A percentile compares a stretch with the other conserved stretches of the same genome.
These are phyloP conservation scores for Abelmoschus esculentus DNA, from an alignment of 345 rosid genomes.

Conservation along the genomic window DNA sequence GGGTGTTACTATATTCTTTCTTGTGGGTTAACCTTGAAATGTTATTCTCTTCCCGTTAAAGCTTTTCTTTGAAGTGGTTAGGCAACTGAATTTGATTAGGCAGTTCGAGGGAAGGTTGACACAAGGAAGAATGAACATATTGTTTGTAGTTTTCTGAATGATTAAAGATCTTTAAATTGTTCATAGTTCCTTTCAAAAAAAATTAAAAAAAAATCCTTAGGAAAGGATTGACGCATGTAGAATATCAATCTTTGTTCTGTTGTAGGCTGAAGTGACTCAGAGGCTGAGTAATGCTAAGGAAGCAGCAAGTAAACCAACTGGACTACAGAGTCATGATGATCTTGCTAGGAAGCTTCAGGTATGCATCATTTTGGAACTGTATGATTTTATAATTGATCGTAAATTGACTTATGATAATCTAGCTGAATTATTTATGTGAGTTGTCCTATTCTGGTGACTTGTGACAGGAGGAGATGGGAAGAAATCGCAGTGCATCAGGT, in stretches of 20 bases:
- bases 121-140: not conserved
- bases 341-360: constrained; percentile 97
- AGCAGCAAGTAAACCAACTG: constrained; percentile 54
- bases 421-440: not conserved
- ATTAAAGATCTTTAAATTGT: not conserved
- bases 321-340: constrained; percentile 82
- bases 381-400: not conserved
- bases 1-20: not conserved
- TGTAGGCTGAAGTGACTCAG: constrained; percentile 91
- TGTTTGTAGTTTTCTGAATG: not conserved
- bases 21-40: not conserved
- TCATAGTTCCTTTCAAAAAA: not conserved
- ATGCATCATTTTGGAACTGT: constrained; percentile 8
- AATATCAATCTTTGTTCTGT: not conserved
- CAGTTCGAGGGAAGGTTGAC: not conserved
- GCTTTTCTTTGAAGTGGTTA: not conserved
- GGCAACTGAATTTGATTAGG: not conserved
- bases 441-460: constrained; percentile 15
- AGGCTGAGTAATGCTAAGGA: constrained; percentile 86
- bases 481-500: constrained; percentile 70
- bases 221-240: not conserved
- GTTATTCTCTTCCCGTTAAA: not conserved
- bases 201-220: not conserved
- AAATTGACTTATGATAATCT: not conserved
- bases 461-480: constrained; percentile 97